Evolutionary conservation across 2,329 filamentous ascomycete genomes (phyloP).

Genomic region (Sclerotinia spermophila): DNA sequence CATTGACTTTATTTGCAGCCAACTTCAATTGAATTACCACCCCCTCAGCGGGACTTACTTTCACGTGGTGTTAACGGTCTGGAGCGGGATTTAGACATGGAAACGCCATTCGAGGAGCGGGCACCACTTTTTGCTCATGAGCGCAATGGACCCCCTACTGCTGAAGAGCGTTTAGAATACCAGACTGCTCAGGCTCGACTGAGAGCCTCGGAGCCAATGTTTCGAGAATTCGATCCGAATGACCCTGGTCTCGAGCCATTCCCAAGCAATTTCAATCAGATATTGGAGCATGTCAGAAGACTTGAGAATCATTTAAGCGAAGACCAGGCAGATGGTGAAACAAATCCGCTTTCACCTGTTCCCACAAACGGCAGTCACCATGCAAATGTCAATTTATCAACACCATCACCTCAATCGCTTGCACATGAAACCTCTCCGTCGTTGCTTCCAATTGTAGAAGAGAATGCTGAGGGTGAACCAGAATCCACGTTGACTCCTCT

Average conservation of each 20-base stretch:
- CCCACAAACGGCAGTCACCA: constrained; percentile 22
- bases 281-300: constrained; percentile 29
- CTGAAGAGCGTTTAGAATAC: constrained; percentile 18
- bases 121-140: constrained; percentile 36
- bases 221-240: constrained; percentile 28
- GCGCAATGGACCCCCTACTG: constrained; percentile 23
- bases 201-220: not conserved
- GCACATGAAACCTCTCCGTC: constrained; percentile 26
- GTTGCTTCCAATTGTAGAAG: constrained; percentile 31
- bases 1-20: constrained; percentile 4
- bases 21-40: constrained; percentile 6
- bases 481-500: constrained; percentile 17
- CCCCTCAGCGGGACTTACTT: not conserved
- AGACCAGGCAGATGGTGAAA: constrained; percentile 26
- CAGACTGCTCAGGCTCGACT: not conserved
- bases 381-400: constrained; percentile 2
- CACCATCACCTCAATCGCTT: constrained; percentile 21
- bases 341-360: constrained; percentile 24
- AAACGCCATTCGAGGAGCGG: constrained; percentile 30
- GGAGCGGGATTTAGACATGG: not conserved
- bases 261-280: constrained; percentile 30
- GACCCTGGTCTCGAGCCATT: constrained; percentile 34
- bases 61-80: not conserved
- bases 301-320: constrained; percentile 29
- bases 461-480: constrained; percentile 24